Percentiles rank a stretch among this genome's conserved stretches.
phyloP scores from a whole-genome alignment of 192 early-diverging fungal species.

The Gorgonomyces haynaldii region DNA sequence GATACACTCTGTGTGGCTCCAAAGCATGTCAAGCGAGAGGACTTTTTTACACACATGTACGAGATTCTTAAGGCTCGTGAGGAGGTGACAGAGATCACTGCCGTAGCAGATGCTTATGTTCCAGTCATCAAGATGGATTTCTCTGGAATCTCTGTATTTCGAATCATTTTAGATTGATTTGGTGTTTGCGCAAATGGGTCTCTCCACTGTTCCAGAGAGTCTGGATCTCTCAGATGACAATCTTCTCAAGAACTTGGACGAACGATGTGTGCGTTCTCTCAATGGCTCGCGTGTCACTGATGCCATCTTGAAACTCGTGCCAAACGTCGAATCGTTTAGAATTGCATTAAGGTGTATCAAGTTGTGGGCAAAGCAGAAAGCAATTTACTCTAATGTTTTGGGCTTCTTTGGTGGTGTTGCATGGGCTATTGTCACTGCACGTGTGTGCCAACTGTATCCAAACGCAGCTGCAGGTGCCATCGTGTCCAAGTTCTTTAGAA shows the following conservation, averaged over 20 bases:
- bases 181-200: constrained; percentile 68
- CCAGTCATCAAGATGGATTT: constrained; percentile 94
- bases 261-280: constrained; percentile 71
- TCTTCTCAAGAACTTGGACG: constrained; percentile 78
- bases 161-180: constrained; percentile 73
- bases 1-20: constrained; percentile 96
- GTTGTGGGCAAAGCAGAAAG: constrained; percentile 88
- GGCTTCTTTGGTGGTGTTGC: constrained; percentile 98
- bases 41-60: constrained; percentile 86
- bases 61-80: constrained; percentile 67
- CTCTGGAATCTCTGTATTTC: constrained; percentile 74
- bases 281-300: constrained; percentile 96
- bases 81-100: constrained; percentile 80
- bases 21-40: constrained; percentile 73
- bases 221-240: constrained; percentile 77
- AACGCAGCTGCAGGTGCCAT: constrained; percentile 82
- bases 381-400: constrained; percentile 92
- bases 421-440: constrained; percentile 94
- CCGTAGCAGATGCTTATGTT: constrained; percentile 83
- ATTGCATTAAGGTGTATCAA: constrained; percentile 88
- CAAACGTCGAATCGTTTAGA: constrained; percentile 78
- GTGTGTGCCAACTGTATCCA: constrained; percentile 92
- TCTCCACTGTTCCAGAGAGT: constrained; percentile 69
- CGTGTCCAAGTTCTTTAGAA: constrained; percentile 78
- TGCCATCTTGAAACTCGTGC: constrained; percentile 87